Evolutionary conservation across 1,284 basidiomycete species (phyloP), one percentile per base, ranked within the genome.

Genomic region (Microstroma glucosiphilum): DNA sequence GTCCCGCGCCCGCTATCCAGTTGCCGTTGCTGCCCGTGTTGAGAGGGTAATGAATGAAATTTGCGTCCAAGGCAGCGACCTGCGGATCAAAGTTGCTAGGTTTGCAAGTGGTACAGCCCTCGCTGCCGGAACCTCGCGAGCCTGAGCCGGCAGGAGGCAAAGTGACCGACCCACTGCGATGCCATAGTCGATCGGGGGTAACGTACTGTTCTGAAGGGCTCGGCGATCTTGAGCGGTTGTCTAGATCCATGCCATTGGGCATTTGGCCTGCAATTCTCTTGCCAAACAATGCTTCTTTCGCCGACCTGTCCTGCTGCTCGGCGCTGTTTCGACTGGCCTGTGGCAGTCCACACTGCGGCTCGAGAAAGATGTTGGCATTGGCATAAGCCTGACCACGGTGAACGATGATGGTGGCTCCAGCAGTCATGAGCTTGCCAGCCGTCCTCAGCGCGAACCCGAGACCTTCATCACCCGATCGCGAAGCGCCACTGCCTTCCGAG

Each of bases 401-500:
- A 23, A 75, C 49, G 48, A 75, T 75, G 61, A 75, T 71, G 2
- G 71, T 60, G 1, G 70, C 64, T 15, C 71, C 69, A 43, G 70
- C 69, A 43, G 72, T 71, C 72, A 73, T 73, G n/a, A 73, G 64
- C 60, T 71, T 69, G 54, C 72, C 72, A 15, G 68, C 68, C 0
- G 67, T 57, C 26, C 69, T 64, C 51, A 73, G 57, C 63, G 68
- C 65, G 46, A 54, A 54, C 8, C 51, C 51, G 19, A 54, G 51
- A 46, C 60, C 53, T 55, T 57, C 40, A 42, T 42, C 56, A 42
- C 55, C 55, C 41, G 12, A 25, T 30, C 23, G 46, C n/a, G n/a
- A 21, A 41, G 40, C 11, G 23, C 37, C 25, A 23, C 46, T 51
- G 9, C n/a, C 58, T 54, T 40, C 37, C 30, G 30, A 30, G 13